phyloP scores from a whole-genome alignment of 805 yeast species.

The Trichomonascus vanleenenianus region DNA sequence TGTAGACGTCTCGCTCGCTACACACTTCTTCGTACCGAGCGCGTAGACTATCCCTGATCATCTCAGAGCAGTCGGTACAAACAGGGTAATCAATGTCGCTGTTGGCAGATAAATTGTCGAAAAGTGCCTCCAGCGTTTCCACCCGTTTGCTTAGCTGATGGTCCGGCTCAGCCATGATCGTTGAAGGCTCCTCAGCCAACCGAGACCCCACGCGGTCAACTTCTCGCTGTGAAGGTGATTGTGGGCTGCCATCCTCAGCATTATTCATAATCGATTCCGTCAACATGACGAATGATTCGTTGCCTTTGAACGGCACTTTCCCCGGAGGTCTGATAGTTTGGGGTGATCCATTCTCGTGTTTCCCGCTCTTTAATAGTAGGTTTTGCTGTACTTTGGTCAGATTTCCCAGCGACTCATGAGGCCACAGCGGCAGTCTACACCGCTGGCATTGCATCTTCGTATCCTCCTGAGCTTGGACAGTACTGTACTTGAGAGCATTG shows the following conservation, averaged over 20 bases:
- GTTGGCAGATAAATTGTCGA: conserved; percentile 61
- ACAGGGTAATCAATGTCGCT: conserved; percentile 80
- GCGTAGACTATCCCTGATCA: conserved; percentile 56
- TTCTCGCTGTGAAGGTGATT: not conserved
- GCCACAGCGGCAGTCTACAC: conserved; percentile 49
- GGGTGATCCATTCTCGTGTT: conserved; percentile 5
- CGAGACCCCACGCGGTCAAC: not conserved
- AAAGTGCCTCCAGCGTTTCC: conserved; percentile 51
- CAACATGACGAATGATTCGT: conserved; percentile 17
- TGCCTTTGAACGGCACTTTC: conserved; percentile 3
- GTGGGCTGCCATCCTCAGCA: conserved; percentile 22
- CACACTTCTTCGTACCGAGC: conserved; percentile 63
- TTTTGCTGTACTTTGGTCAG: conserved; percentile 49
- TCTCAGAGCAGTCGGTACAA: conserved; percentile 75
- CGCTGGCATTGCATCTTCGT: conserved; percentile 44
- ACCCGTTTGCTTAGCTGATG: conserved; percentile 14
- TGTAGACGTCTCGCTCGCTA: conserved; percentile 71
- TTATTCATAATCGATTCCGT: conserved; percentile 30
- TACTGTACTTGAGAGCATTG: too few relatives aligned
- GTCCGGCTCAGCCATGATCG: too few relatives aligned
- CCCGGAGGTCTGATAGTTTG: not conserved
- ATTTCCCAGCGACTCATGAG: conserved; percentile 48
- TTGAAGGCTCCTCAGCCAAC: too few relatives aligned
- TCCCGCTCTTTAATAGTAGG: conserved; percentile 37
- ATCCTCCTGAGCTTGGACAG: not conserved